Evolutionary conservation across 2,329 filamentous ascomycete species (phyloP).

Genomic region (Colletotrichum sp.): DNA sequence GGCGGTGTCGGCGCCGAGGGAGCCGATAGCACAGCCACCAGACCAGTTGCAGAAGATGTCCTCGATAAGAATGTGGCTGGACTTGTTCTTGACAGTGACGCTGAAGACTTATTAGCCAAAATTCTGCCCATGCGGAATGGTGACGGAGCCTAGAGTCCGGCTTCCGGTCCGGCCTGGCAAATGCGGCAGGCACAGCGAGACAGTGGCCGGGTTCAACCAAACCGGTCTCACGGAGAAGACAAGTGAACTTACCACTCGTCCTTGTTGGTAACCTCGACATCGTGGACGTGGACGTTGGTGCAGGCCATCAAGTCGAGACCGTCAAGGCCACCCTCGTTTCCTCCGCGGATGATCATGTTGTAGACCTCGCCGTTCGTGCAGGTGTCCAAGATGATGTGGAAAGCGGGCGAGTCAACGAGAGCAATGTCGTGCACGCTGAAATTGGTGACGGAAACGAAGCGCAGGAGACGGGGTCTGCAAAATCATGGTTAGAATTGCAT

Average conservation of each 20-base stretch:
- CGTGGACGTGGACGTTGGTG: slow-evolving; percentile 62
- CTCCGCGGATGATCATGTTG: slow-evolving; percentile 59
- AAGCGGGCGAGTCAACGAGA: slow-evolving; percentile 52
- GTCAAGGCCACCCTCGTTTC: slow-evolving; percentile 56
- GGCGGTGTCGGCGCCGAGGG: slow-evolving; percentile 51
- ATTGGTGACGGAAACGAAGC: slow-evolving; percentile 46
- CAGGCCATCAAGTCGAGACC: slow-evolving; percentile 58
- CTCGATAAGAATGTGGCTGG: slow-evolving; percentile 61
- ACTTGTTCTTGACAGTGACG: slow-evolving; percentile 38
- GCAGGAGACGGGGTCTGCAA: slow-evolving; percentile 44
- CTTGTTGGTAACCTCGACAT: slow-evolving; percentile 67
- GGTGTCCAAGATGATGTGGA: slow-evolving; percentile 52
- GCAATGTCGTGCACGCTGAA: slow-evolving; percentile 54
- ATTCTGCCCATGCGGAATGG: neutral
- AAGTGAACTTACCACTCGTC: slow-evolving; percentile 60
- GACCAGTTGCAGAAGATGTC: slow-evolving; percentile 67
- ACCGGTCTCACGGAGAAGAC: slow-evolving; percentile 30
- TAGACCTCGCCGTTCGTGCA: slow-evolving; percentile 56
- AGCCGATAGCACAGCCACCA: slow-evolving; percentile 64
- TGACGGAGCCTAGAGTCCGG: neutral
- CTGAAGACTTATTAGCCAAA: neutral
- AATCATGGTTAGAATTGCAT: neutral
- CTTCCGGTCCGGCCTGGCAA: neutral
- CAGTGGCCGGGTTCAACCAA: neutral
- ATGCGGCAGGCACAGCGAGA: neutral